A percentile compares a stretch with the other conserved stretches of the same genome.
Conservation (phyloP, 306 rosid genomes). For the Alnus rubra region DNA sequence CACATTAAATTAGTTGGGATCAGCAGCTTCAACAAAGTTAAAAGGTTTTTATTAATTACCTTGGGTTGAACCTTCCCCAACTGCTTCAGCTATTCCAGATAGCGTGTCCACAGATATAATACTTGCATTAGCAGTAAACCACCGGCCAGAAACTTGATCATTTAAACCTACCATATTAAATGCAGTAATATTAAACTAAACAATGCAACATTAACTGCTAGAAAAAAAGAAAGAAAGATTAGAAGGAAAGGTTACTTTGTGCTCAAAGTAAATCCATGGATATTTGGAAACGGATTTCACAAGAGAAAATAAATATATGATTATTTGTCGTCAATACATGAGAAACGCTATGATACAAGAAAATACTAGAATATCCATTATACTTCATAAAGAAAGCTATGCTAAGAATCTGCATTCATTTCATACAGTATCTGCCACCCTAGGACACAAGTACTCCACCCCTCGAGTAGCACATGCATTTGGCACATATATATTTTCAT, state of each 20-base stretch:
- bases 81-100: slow-evolving; percentile 73
- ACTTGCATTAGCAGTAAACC: slow-evolving; percentile 71
- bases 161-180: slow-evolving; percentile 54
- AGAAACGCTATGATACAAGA: background rate
- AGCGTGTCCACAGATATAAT: slow-evolving; percentile 58
- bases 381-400: background rate
- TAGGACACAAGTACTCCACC: background rate
- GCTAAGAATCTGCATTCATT: background rate
- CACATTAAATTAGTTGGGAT: background rate
- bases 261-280: background rate
- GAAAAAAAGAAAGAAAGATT: background rate
- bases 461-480: background rate
- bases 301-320: background rate
- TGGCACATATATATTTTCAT: background rate
- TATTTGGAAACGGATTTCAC: background rate
- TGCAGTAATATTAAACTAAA: background rate
- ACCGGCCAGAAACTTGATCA: slow-evolving; percentile 71
- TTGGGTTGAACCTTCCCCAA: slow-evolving; percentile 84
- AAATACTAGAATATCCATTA: background rate
- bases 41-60: slow-evolving; percentile 46
- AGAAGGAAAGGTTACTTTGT: background rate
- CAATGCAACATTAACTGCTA: slow-evolving; percentile 17
- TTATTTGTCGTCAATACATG: background rate
- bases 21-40: background rate
- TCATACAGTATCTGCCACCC: background rate